Base-by-base conservation (phyloP, 495 filamentous ascomycete species). In the Sporormia fimetaria region DNA sequence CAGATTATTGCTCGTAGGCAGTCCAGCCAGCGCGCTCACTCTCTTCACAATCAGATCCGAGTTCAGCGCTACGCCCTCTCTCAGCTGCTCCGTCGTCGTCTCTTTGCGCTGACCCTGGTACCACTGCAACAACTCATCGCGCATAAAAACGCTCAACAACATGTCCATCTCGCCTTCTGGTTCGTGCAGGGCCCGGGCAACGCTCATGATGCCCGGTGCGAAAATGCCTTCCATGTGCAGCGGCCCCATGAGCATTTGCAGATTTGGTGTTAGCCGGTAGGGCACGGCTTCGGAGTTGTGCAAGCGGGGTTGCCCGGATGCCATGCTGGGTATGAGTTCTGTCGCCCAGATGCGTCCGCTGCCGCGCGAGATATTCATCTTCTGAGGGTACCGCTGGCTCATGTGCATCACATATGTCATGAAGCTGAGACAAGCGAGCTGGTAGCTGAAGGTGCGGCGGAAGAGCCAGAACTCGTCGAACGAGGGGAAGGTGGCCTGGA, bases 371-470 rank as follows among this genome's bases (percentile, higher is more conserved):
- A 99, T 87, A 59, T 80, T 76, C 55, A 96, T 76, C 67, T 96
- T 96, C 62, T 87, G 83, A 3, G 92, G 92, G 54, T 84, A 95
- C 40, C 92, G 83, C 53, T 81, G 80, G 59, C 82, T 81, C 71
- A 96, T 95, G 67, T 85, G 84, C 66, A 99, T 82, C 44, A 92
- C 80, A 57, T 94, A 96, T 24, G 92, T 99, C 82, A 99, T 93
- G 67, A 96, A 99, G 9, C 87, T 94, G 40, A 95, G 71, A 2
- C 87, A 79, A n/a, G 90, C 87, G 33, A 94, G 78, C 63, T 96
- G 90, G 64, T 95, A 95, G 21, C 83, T 79, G 61, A 96, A 95
- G 41, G 93, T 86, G 33, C 87, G 77, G 29, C 88, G 78, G 81
- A 99, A 99, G 26, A 96, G 76, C 83, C 87, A 96, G 71, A 96